phyloP scores from a whole-genome alignment of 106 monocot species.

The Gastrodia elata region DNA sequence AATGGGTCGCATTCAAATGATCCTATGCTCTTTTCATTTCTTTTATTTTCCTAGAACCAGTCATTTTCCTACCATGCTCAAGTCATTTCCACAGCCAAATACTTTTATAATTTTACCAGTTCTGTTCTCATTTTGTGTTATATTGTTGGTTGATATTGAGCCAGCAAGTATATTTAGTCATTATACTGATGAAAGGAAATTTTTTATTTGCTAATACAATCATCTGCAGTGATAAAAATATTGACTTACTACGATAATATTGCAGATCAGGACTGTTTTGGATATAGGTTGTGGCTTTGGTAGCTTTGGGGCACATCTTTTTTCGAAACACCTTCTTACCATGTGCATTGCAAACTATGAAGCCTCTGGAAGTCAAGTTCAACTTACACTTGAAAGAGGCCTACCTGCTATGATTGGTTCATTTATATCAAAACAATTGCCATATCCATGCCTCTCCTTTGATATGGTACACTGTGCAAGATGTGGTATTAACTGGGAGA shows the following conservation, averaged over 20 bases:
- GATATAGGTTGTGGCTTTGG: conserved; percentile 97
- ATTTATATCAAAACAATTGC: conserved; percentile 60
- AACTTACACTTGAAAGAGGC: conserved; percentile 86
- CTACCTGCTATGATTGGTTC: conserved; percentile 85
- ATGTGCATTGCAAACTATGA: conserved; percentile 87
- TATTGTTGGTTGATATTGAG: not conserved
- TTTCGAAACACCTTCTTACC: conserved; percentile 63
- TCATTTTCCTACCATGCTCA: not conserved
- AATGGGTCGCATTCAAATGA: not conserved
- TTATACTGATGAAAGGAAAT: not conserved
- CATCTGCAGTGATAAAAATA: not conserved
- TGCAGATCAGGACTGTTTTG: conserved; percentile 70
- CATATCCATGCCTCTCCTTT: conserved; percentile 76
- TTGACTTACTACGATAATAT: conserved; percentile 8
- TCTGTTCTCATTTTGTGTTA: not conserved
- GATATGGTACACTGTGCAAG: conserved; percentile 85
- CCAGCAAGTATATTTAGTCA: not conserved
- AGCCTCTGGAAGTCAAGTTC: conserved; percentile 79
- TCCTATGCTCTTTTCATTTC: not conserved
- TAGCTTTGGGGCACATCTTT: conserved; percentile 82
- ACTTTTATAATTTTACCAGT: not conserved
- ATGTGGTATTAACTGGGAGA: conserved; percentile 76
- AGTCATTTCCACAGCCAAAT: not conserved
- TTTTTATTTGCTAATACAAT: not conserved
- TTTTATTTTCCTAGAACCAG: too few species aligned